Evolutionary conservation across 2,329 filamentous ascomycete species (phyloP).

Genomic region (Aaosphaeria pasadenensis): DNA sequence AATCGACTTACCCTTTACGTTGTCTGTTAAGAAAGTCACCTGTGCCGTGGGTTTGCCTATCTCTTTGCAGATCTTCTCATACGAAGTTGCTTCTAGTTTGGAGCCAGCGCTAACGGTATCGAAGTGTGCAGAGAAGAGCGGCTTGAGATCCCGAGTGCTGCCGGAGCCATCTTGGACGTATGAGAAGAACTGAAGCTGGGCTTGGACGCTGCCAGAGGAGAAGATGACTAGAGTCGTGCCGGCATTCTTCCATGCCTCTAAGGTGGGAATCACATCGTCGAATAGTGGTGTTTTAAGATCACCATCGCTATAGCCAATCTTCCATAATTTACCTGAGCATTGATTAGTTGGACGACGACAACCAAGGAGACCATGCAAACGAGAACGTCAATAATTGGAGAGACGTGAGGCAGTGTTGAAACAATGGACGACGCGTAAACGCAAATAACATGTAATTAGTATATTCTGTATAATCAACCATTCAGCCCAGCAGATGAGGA

Average conservation of each 20-base stretch:
- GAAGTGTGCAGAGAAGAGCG: constrained; percentile 48
- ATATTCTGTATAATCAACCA: constrained; percentile 9
- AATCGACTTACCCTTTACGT: constrained; percentile 53
- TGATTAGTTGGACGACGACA: constrained; percentile 18
- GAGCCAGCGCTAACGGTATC: constrained; percentile 78
- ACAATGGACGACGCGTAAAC: constrained; percentile 4
- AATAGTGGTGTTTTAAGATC: constrained; percentile 71
- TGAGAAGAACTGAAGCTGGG: constrained; percentile 76
- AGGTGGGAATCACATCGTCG: constrained; percentile 65
- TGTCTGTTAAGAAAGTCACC: constrained; percentile 81
- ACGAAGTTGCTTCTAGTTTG: constrained; percentile 67
- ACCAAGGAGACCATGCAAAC: constrained; percentile 2
- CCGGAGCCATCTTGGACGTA: constrained; percentile 45
- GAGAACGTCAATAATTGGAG: background rate
- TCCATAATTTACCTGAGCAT: constrained; percentile 65
- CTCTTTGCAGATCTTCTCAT: constrained; percentile 59
- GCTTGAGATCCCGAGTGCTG: constrained; percentile 41
- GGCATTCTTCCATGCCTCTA: constrained; percentile 57
- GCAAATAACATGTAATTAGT: constrained; percentile 8
- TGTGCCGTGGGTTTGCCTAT: constrained; percentile 45
- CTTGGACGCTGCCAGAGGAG: constrained; percentile 75
- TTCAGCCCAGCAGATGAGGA: constrained; percentile 9
- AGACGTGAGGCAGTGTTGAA: background rate
- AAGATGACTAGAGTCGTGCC: constrained; percentile 68
- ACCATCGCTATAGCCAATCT: constrained; percentile 68